Evolutionary conservation across 495 filamentous ascomycete species (phyloP), one percentile per base, ranked within the genome.

Genomic region (Parathielavia appendiculata): DNA sequence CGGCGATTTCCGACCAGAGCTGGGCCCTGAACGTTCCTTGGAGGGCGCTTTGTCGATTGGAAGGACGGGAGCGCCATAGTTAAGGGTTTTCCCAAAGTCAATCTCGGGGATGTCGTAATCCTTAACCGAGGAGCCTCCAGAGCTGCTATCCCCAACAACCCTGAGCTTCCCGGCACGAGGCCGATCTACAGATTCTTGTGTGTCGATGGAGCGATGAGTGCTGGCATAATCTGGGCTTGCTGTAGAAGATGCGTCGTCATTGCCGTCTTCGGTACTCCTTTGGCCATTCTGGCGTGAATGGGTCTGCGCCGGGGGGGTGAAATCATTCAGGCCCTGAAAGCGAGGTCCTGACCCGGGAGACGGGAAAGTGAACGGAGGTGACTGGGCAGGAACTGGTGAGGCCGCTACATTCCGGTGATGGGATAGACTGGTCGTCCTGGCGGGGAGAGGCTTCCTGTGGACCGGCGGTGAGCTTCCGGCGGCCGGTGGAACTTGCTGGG

Each of bases 1-100:
- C 51, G 67, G 76, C 69, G 68, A 75, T 71, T 66, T 69, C 65
- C 75, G 71, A 67, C 69, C 67, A 69, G 66, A 64, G 54, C 51
- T 73, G 63, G 62, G 75, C 64, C 46, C 41, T 34, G 51, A 13
- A 3, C 66, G 54, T 23, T 62, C 60, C 47, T 69, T 67, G 9
- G 56, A 47, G 6, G 64, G 59, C 13, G 67, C 57, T 5, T 55
- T 53, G 17, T 64, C 60, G 9, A 12, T 34, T 0, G 56, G 50
- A 5, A 58, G 56, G n/a, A 55, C 11, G 8, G 65, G 63, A 6
- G 71, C 63, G 12, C 75, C 79, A 48, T 87, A 87, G 64, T 88
- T 86, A 55, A 86, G 76, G 0, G 92, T 97, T 17, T 84, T 90
- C 0, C 92, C 92, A 69, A 97, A 97, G 66, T 97, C 88, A 58